Conservation (phyloP, 2,329 filamentous ascomycete genomes). For the Aspergillus aculeatinus region DNA sequence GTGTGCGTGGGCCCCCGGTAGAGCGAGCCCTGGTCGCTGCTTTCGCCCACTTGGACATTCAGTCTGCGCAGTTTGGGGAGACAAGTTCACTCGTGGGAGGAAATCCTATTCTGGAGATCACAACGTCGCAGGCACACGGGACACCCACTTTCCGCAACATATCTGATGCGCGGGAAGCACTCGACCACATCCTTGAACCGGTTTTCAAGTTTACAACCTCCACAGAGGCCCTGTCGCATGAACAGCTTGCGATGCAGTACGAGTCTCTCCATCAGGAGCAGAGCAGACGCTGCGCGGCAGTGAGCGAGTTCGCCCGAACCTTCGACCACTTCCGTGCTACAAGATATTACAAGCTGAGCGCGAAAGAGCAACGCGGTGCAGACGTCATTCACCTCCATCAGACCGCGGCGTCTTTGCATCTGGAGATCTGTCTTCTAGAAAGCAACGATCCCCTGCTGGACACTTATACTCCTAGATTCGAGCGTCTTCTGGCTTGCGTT, state of each 20-base stretch:
- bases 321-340: not conserved
- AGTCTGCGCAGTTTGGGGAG: constrained; percentile 5
- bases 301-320: not conserved
- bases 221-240: not conserved
- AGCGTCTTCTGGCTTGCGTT: not conserved
- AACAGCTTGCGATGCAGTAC: not conserved
- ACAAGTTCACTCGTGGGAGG: too few species aligned
- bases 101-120: too few species aligned
- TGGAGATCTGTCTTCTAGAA: constrained; percentile 15
- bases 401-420: constrained; percentile 2
- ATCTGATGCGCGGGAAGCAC: not conserved
- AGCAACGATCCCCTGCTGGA: constrained; percentile 6
- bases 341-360: not conserved
- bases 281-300: not conserved
- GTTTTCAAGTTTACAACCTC: not conserved
- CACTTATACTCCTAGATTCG: constrained; percentile 9
- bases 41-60: constrained; percentile 8
- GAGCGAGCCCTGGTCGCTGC: constrained; percentile 3
- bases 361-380: constrained; percentile 14
- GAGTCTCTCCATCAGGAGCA: not conserved
- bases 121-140: too few species aligned
- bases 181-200: not conserved
- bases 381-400: constrained; percentile 19
- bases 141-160: not conserved
- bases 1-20: not conserved